Percentiles rank a stretch among this genome's conserved stretches.
Conservation (phyloP, 176 grass and related monocot species). For the Hordeum marinum region DNA sequence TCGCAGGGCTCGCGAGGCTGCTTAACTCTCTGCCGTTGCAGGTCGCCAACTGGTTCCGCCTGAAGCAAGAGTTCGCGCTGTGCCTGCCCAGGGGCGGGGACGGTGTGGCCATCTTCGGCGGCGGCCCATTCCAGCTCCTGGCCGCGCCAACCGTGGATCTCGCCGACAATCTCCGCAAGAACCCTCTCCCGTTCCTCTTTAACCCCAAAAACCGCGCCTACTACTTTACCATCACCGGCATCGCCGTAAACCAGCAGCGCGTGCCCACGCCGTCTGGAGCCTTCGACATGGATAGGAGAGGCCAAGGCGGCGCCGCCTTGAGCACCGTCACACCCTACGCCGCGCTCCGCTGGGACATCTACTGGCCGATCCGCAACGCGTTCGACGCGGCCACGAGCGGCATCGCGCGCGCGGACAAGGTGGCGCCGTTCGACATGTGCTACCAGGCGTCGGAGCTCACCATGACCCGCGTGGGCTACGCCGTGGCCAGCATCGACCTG, state of each 20-base stretch:
- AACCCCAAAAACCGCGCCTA: conserved; percentile 40
- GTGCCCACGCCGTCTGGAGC: not conserved
- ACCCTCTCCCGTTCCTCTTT: conserved; percentile 7
- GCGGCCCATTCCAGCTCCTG: conserved; percentile 16
- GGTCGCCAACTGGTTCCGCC: too few species aligned
- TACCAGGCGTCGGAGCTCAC: not conserved
- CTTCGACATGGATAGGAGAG: not conserved
- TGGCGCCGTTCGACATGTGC: conserved; percentile 15
- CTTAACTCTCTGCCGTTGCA: not conserved
- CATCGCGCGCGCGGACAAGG: not conserved
- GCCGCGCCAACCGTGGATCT: not conserved
- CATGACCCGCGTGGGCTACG: not conserved
- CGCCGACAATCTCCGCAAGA: not conserved
- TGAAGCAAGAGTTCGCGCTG: conserved; percentile 25
- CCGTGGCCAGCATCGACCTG: conserved; percentile 18
- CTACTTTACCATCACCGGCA: conserved; percentile 35
- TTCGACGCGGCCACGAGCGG: not conserved
- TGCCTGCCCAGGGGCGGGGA: conserved; percentile 36
- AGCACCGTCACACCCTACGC: conserved; percentile 17
- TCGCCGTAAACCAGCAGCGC: not conserved
- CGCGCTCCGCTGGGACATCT: conserved; percentile 10
- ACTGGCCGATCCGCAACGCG: not conserved
- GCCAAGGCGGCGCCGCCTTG: conserved; percentile 24
- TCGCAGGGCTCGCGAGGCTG: conserved; percentile 26
- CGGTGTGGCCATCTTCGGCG: conserved; percentile 46